Base-by-base conservation (phyloP, 345 rosid genomes). In the Linum trigynum region DNA sequence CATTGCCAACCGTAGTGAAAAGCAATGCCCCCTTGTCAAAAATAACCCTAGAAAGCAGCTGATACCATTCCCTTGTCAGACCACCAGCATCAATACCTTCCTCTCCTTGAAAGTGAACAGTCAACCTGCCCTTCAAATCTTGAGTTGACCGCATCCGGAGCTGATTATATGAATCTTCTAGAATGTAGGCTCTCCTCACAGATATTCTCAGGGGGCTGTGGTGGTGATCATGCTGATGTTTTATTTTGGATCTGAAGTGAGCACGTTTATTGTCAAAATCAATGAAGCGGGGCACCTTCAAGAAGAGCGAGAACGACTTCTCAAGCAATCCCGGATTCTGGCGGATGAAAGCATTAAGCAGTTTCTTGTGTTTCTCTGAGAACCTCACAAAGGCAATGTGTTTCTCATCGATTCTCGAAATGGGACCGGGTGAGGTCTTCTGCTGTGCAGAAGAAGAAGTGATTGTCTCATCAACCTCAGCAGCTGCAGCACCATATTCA, bases 1-100 rank as follows among this genome's bases (percentile, higher is more conserved):
- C 97, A 79, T 94, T 94, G 73, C 99, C 97, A 67, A 94, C 99
- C 1, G 97, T 94, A 38, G 99, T 90, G 70, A 94, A 94, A 65
- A 94, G 92, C 51, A 94, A 74, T 68, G 98, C 92, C 62, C 96
- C 96, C 78, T 80, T 92, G 83, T 92, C 98, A 72, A 92, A 92
- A 65, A 90, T 88, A 77, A 94, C 97, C 76, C 97, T 84, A 70
- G 99, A 94, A 64, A 94, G 71, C 69, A 90, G 76, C 76, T 94
- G 99, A 79, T 94, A 94, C 99, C 99, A 94, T 79, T 94, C 99
- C 83, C 99, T 86, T 58, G 99, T 90, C 72, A 94, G 99, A 63
- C 99, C 99, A 76, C 99, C 97, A 0, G 99, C 99, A 81, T 94
- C 99, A 73, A 94, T 90, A 57, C 99, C 99, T 80, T 90, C 96